These are phyloP conservation scores for Coemansia furcata DNA, from an alignment of 192 early-diverging fungal species.

Conservation along the genomic window DNA sequence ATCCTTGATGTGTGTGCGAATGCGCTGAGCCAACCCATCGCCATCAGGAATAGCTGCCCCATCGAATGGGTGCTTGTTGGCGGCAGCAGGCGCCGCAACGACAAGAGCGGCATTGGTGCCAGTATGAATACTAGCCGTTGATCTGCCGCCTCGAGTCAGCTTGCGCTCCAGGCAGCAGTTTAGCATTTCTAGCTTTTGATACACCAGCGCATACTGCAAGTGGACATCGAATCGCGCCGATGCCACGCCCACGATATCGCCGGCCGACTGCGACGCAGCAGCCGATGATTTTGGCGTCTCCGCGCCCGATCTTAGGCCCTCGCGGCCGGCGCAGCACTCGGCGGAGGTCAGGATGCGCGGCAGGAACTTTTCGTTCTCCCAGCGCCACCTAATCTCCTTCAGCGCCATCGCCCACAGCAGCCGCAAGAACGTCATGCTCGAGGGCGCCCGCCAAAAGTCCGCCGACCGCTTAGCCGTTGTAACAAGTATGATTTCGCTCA, in stretches of 20 bases:
- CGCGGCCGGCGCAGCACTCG: conserved; percentile 13
- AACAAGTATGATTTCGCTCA: conserved; percentile 45
- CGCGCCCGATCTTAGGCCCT: conserved; percentile 7
- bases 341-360: conserved; percentile 52
- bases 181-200: conserved; percentile 80
- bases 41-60: neutral
- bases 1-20: conserved; percentile 31
- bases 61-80: neutral
- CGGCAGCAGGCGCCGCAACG: neutral
- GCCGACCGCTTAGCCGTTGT: conserved; percentile 39
- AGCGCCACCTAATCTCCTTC: conserved; percentile 59
- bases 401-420: conserved; percentile 67
- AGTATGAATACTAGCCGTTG: neutral
- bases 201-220: conserved; percentile 61
- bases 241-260: conserved; percentile 5
- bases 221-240: conserved; percentile 49
- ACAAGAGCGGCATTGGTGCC: neutral
- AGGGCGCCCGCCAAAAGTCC: conserved; percentile 52
- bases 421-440: conserved; percentile 64
- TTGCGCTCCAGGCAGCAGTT: conserved; percentile 71
- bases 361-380: conserved; percentile 59
- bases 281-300: conserved; percentile 7
- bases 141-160: conserved; percentile 4
- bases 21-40: conserved; percentile 31
- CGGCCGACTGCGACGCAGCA: conserved; percentile 6